Percentiles rank a stretch among this genome's conserved stretches.
phyloP scores from a whole-genome alignment of 2,329 filamentous ascomycete species.

The Scedosporium dehoogii region DNA sequence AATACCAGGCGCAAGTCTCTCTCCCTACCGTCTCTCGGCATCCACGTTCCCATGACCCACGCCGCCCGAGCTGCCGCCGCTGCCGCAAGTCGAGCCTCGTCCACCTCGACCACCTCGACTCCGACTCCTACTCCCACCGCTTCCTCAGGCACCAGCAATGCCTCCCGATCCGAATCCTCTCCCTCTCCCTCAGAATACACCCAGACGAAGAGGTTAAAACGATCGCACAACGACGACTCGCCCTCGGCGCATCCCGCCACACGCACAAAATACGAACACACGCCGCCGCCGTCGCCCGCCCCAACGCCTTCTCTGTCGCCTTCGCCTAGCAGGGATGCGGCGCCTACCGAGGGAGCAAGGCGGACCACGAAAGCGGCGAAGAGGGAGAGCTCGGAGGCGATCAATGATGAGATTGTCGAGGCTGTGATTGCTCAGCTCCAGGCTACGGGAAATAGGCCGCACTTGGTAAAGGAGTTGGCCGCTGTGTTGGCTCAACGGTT shows the following conservation, averaged over 20 bases:
- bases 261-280: conserved; percentile 50
- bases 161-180: neutral
- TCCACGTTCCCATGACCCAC: conserved; percentile 66
- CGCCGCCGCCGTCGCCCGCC: conserved; percentile 44
- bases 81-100: conserved; percentile 19
- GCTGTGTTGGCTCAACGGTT: conserved; percentile 66
- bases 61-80: conserved; percentile 42
- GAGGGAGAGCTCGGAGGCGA: conserved; percentile 58
- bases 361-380: conserved; percentile 6
- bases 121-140: conserved; percentile 19
- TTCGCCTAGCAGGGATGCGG: neutral
- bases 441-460: conserved; percentile 82
- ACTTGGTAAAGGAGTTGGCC: conserved; percentile 89
- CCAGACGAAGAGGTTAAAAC: conserved; percentile 62
- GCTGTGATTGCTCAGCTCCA: conserved; percentile 82
- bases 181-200: conserved; percentile 20
- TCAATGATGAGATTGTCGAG: conserved; percentile 93
- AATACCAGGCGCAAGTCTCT: conserved; percentile 95
- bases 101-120: conserved; percentile 16
- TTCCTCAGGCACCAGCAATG: conserved; percentile 14
- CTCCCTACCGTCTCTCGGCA: conserved; percentile 84
- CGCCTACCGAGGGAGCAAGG: neutral
- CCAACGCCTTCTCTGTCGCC: conserved; percentile 12
- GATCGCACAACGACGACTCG: conserved; percentile 51
- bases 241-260: conserved; percentile 12